phyloP scores from a whole-genome alignment of 306 rosid genomes.

The Malus asiatica region DNA sequence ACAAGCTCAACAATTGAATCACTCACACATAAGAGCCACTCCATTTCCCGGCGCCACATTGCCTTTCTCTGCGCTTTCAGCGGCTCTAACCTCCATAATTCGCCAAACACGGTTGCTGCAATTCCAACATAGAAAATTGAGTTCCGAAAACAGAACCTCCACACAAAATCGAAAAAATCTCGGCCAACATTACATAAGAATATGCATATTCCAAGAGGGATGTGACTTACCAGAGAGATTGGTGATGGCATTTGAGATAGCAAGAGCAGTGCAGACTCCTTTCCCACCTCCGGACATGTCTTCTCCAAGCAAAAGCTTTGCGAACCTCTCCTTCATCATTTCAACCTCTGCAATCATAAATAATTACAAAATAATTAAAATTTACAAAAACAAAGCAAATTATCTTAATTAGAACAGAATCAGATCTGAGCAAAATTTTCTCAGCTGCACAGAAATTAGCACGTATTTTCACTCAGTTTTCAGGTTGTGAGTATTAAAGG shows the following conservation, averaged over 20 bases:
- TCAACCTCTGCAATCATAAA: conserved; percentile 48
- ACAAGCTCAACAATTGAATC: conserved; percentile 87
- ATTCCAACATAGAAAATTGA: conserved; percentile 12
- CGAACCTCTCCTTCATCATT: conserved; percentile 94
- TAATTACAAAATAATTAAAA: background rate
- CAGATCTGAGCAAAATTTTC: background rate
- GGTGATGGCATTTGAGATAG: conserved; percentile 86
- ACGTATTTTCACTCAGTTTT: background rate
- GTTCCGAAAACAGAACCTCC: background rate
- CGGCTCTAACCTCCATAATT: conserved; percentile 89
- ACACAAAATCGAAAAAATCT: background rate
- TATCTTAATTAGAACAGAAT: background rate
- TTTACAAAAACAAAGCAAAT: background rate
- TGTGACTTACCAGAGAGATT: conserved; percentile 77
- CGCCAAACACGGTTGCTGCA: conserved; percentile 90
- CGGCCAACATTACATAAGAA: background rate
- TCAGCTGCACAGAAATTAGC: background rate
- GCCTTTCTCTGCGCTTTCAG: conserved; percentile 63
- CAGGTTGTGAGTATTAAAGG: background rate
- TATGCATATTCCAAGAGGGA: background rate
- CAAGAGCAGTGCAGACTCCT: conserved; percentile 94
- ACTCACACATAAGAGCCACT: conserved; percentile 79
- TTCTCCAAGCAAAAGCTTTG: conserved; percentile 84
- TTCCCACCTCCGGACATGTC: conserved; percentile 99
- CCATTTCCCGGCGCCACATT: conserved; percentile 94